Percentiles rank a stretch among this genome's conserved stretches.
Evolutionary conservation across 768 basidiomycete species (phyloP).

Genomic region (Rhizopogon salebrosus): DNA sequence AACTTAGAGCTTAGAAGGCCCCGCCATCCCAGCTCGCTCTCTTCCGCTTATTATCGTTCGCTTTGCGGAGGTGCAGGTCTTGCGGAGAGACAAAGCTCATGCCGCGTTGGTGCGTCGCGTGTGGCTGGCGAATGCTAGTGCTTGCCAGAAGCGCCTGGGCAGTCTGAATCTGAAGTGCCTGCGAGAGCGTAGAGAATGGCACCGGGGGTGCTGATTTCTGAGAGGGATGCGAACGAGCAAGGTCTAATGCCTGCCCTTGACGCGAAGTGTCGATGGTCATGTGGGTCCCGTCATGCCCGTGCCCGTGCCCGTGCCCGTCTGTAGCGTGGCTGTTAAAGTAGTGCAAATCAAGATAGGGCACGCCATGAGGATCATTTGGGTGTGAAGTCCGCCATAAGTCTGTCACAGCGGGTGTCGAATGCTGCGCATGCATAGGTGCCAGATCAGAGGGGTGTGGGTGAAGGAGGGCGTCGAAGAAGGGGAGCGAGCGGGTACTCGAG

Average conservation of each 20-base stretch:
- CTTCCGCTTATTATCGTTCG: constrained; percentile 50
- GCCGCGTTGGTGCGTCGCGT: constrained; percentile 40
- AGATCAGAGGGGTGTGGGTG: constrained; percentile 16
- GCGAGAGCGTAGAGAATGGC: constrained; percentile 22
- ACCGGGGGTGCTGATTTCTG: constrained; percentile 22
- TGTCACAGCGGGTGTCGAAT: constrained; percentile 10
- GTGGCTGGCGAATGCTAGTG: constrained; percentile 10
- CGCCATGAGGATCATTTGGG: constrained; percentile 35
- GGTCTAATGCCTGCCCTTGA: constrained; percentile 46
- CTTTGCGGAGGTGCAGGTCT: constrained; percentile 43
- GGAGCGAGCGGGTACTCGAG: constrained; percentile 29
- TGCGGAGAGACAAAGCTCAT: constrained; percentile 51
- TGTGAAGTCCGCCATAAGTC: constrained; percentile 27
- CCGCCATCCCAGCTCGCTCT: constrained; percentile 54
- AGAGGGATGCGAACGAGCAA: constrained; percentile 36
- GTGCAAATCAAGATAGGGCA: constrained; percentile 72
- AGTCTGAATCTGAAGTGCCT: constrained; percentile 27
- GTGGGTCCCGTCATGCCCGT: constrained; percentile 11
- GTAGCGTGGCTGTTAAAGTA: constrained; percentile 43
- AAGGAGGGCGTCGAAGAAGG: constrained; percentile 26
- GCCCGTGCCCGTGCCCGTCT: constrained; percentile 18
- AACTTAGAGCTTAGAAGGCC: constrained; percentile 20
- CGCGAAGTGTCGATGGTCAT: constrained; percentile 25
- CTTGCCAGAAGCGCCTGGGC: constrained; percentile 24
- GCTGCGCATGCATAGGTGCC: constrained; percentile 15